Percentiles rank a stretch among this genome's conserved stretches.
phyloP scores from a whole-genome alignment of 1,284 basidiomycete genomes.

The Marasmius oreades region DNA sequence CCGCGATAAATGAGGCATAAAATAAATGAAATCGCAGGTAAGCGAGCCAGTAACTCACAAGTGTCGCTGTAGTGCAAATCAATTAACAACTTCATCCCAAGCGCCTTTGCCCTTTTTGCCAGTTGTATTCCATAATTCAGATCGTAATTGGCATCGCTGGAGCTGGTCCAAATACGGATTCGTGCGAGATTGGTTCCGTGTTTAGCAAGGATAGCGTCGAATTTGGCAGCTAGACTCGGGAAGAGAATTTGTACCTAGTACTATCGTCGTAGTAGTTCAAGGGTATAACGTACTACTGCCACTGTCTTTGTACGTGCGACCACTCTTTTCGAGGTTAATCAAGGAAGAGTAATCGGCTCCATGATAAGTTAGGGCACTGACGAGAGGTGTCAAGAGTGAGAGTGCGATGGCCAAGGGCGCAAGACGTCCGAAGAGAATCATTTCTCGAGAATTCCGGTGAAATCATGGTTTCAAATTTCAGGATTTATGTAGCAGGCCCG shows the following conservation, averaged over 20 bases:
- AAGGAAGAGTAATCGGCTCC: conserved; percentile 63
- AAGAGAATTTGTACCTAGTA: background rate
- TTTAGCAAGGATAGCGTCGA: conserved; percentile 52
- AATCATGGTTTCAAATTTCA: background rate
- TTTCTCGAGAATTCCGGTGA: background rate
- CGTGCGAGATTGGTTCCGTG: conserved; percentile 57
- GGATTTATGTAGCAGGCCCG: background rate
- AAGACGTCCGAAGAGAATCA: background rate
- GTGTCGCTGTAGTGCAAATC: conserved; percentile 66
- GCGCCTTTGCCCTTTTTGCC: conserved; percentile 52
- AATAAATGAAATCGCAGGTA: background rate
- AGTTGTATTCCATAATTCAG: conserved; percentile 50
- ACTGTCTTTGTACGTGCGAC: conserved; percentile 46
- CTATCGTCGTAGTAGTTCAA: background rate
- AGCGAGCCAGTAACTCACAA: conserved; percentile 31
- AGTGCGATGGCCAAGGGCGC: background rate
- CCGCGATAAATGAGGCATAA: background rate
- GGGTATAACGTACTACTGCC: conserved; percentile 26
- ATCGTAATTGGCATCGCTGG: conserved; percentile 45
- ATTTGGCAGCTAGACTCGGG: conserved; percentile 24
- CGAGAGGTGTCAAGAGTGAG: conserved; percentile 15
- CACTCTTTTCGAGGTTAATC: conserved; percentile 47
- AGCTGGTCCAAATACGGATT: conserved; percentile 60
- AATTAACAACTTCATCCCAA: conserved; percentile 54
- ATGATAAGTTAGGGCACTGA: conserved; percentile 41